phyloP scores from a whole-genome alignment of 225 moss, liverwort and hornwort species.

The Marchantia paleacea region DNA sequence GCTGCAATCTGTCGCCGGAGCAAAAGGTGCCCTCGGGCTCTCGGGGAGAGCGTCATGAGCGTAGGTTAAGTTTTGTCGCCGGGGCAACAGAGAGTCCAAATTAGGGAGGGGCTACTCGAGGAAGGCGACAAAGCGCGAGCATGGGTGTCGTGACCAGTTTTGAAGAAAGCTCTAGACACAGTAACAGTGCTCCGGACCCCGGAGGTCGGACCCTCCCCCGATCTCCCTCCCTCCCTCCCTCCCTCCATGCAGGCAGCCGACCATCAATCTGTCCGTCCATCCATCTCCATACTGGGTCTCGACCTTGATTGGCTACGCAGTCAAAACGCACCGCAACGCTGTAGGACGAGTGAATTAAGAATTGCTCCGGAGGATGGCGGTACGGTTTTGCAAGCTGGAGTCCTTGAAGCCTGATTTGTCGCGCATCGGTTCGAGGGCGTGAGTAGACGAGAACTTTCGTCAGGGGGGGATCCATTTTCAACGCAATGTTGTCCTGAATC shows the following conservation, averaged over 20 bases:
- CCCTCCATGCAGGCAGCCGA: neutral
- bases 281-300: neutral
- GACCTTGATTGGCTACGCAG: neutral
- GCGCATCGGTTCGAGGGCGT: neutral
- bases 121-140: neutral
- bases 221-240: neutral
- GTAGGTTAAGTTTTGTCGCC: neutral
- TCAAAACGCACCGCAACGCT: neutral
- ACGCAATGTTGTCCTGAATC: neutral
- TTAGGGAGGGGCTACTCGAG: neutral
- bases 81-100: neutral
- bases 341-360: neutral
- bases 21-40: neutral
- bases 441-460: neutral
- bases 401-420: neutral
- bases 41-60: neutral
- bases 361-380: neutral
- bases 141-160: neutral
- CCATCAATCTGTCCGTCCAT: neutral
- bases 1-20: neutral
- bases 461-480: neutral
- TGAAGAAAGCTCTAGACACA: neutral
- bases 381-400: neutral
- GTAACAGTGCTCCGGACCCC: neutral
- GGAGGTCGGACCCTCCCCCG: neutral